phyloP scores from a whole-genome alignment of 2,329 filamentous ascomycete species.

The Aureobasidium subglaciale region DNA sequence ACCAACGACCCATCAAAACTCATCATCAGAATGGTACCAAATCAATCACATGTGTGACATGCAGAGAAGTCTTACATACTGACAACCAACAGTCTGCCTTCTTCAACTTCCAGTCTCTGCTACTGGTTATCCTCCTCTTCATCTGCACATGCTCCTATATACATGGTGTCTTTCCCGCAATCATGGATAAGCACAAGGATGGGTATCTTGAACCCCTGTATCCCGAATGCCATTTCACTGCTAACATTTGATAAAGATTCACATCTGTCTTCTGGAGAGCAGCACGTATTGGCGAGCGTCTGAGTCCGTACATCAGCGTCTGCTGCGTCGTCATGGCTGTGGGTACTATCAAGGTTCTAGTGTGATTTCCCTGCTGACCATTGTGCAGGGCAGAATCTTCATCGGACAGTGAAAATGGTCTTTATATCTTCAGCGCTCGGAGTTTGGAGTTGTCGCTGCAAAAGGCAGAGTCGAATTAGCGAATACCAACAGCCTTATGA shows the following conservation, averaged over 20 bases:
- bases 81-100: slow-evolving; percentile 65
- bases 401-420: slow-evolving; percentile 20
- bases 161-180: slow-evolving; percentile 79
- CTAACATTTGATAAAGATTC: slow-evolving; percentile 42
- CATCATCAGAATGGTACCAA: not conserved
- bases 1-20: not conserved
- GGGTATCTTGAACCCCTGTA: slow-evolving; percentile 48
- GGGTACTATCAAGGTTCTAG: slow-evolving; percentile 29
- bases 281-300: slow-evolving; percentile 80
- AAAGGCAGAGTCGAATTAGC: not conserved
- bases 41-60: too few species aligned
- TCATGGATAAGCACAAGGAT: slow-evolving; percentile 89
- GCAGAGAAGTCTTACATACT: too few species aligned
- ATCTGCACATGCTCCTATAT: slow-evolving; percentile 95
- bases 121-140: slow-evolving; percentile 87
- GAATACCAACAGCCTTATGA: not conserved
- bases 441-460: slow-evolving; percentile 4
- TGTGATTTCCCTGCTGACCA: not conserved
- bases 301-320: slow-evolving; percentile 92
- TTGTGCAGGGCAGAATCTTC: slow-evolving; percentile 21
- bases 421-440: not conserved
- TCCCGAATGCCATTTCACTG: not conserved
- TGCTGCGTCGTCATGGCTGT: slow-evolving; percentile 94
- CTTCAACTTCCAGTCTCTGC: slow-evolving; percentile 97
- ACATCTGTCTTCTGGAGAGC: slow-evolving; percentile 94